A percentile compares a stretch with the other conserved stretches of the same genome.
These are phyloP conservation scores for Jatropha podagrica DNA, from an alignment of 441 rosid genomes.

Conservation along the genomic window DNA sequence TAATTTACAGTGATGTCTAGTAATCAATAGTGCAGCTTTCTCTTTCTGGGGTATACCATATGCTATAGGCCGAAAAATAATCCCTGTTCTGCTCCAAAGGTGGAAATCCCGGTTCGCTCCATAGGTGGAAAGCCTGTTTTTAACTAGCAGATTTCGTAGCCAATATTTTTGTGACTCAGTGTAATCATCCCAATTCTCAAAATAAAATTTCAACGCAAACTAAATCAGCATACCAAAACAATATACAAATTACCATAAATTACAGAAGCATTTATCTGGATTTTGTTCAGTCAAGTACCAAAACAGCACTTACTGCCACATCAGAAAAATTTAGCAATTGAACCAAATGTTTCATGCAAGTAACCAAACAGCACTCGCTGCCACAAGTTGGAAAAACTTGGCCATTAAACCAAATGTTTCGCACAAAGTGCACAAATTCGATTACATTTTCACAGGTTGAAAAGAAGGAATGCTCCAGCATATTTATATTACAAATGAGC, in stretches of 20 bases:
- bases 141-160: neutral
- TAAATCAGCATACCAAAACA: neutral
- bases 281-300: neutral
- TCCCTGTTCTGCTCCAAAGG: neutral
- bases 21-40: too few species aligned
- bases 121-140: too few species aligned
- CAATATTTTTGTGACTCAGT: neutral
- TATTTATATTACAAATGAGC: neutral
- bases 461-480: neutral
- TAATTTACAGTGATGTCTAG: slow-evolving; percentile 20
- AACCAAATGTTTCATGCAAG: neutral
- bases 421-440: neutral
- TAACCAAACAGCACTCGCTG: neutral
- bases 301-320: neutral
- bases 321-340: neutral
- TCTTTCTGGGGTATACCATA: neutral
- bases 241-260: neutral
- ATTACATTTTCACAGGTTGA: neutral
- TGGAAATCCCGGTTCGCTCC: too few species aligned
- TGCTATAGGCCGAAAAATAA: neutral
- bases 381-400: neutral
- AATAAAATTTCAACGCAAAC: neutral
- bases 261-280: neutral
- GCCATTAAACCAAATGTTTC: neutral
- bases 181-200: neutral